Evolutionary conservation across 495 filamentous ascomycete genomes (phyloP).

Genomic region (Lasiosphaeriaceae sp.): DNA sequence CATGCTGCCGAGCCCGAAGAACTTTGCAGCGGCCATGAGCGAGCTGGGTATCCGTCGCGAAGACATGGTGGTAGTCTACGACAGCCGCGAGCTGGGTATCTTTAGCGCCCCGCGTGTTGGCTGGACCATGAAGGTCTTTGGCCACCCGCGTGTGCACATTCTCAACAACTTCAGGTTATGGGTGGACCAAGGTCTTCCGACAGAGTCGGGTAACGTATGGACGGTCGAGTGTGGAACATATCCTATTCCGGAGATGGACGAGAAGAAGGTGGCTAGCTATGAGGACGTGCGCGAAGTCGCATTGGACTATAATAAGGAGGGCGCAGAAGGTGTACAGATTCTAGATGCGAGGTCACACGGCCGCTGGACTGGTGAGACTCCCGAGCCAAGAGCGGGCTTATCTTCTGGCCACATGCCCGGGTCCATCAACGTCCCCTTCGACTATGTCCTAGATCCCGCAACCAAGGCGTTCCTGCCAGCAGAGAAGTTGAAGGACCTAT

Average conservation of each 20-base stretch:
- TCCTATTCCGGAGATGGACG: constrained; percentile 49
- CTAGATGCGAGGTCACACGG: constrained; percentile 81
- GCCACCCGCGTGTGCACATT: constrained; percentile 84
- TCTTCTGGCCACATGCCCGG: constrained; percentile 89
- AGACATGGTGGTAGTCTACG: constrained; percentile 90
- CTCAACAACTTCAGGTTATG: constrained; percentile 92
- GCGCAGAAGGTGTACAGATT: constrained; percentile 76
- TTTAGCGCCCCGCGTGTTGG: constrained; percentile 90
- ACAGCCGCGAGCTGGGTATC: constrained; percentile 80
- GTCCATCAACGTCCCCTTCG: constrained; percentile 77
- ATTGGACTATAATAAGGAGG: constrained; percentile 71
- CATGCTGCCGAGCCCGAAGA: constrained; percentile 81
- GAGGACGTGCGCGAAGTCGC: constrained; percentile 77
- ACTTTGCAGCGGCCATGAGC: constrained; percentile 85
- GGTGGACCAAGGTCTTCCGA: constrained; percentile 75
- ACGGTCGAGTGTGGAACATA: constrained; percentile 55
- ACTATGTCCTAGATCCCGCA: constrained; percentile 72
- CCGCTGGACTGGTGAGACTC: constrained; percentile 76
- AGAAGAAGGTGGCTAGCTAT: constrained; percentile 53
- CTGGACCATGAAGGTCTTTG: constrained; percentile 89
- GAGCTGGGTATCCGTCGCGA: constrained; percentile 78
- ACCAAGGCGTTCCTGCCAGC: constrained; percentile 75
- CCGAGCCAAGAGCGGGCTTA: constrained; percentile 84
- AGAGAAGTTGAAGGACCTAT: constrained; percentile 68
- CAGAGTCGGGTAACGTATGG: constrained; percentile 70